A percentile compares a stretch with the other conserved stretches of the same genome.
phyloP scores from a whole-genome alignment of 1,284 basidiomycete species.

The Ceratobasidium sp. region DNA sequence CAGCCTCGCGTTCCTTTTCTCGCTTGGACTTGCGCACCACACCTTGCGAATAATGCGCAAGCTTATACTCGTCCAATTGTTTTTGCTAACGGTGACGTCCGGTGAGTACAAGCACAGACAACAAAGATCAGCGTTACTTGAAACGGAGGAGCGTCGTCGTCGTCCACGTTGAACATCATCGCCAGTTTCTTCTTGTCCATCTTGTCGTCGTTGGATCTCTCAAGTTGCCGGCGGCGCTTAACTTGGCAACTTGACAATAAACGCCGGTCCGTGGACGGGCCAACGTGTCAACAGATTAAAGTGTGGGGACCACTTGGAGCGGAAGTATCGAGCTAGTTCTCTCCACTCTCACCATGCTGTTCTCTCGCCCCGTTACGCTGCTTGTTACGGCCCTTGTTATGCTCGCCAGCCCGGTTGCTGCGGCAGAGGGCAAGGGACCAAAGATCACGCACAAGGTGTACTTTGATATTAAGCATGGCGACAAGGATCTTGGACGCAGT shows the following conservation, averaged over 20 bases:
- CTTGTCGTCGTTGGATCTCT: background rate
- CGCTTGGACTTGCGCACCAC: slow-evolving; percentile 75
- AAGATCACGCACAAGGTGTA: slow-evolving; percentile 90
- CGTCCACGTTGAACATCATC: slow-evolving; percentile 80
- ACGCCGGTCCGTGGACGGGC: slow-evolving; percentile 43
- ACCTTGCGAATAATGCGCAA: slow-evolving; percentile 76
- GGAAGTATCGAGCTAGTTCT: background rate
- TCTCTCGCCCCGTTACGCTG: slow-evolving; percentile 33
- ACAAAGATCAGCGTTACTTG: slow-evolving; percentile 76
- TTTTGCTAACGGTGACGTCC: slow-evolving; percentile 58
- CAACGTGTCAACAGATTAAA: slow-evolving; percentile 46
- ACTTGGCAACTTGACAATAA: background rate
- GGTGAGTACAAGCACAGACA: slow-evolving; percentile 52
- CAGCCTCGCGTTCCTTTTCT: slow-evolving; percentile 88
- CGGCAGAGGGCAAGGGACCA: slow-evolving; percentile 65
- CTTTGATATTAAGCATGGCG: slow-evolving; percentile 92
- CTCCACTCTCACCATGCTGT: slow-evolving; percentile 3
- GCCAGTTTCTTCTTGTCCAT: slow-evolving; percentile 67
- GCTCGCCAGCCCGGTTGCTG: slow-evolving; percentile 17
- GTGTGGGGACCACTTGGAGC: background rate
- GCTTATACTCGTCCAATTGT: slow-evolving; percentile 68
- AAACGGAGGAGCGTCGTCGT: slow-evolving; percentile 75
- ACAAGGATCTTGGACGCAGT: slow-evolving; percentile 81
- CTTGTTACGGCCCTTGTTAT: slow-evolving; percentile 11
- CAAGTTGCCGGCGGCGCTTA: background rate